These are phyloP conservation scores for Candida gigantensis DNA, from an alignment of 1,139 yeast genomes.

Conservation along the genomic window DNA sequence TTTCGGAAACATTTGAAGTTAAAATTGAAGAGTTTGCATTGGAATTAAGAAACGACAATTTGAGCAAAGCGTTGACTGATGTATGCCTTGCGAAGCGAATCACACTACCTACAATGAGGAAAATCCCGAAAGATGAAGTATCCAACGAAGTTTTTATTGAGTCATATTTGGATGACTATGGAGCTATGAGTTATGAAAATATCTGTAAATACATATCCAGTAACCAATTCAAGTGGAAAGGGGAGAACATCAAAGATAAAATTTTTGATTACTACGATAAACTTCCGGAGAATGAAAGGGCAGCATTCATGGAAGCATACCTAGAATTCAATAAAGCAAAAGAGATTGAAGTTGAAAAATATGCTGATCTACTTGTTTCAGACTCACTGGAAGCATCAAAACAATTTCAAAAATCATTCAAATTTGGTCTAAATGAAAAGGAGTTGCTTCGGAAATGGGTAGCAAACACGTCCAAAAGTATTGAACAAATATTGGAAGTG, in stretches of 20 bases:
- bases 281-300: constrained; percentile 6
- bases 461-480: not conserved
- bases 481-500: constrained; percentile 18
- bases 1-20: constrained; percentile 5
- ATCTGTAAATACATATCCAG: constrained; percentile 25
- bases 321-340: constrained; percentile 23
- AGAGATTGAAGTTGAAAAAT: constrained; percentile 28
- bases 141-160: constrained; percentile 15
- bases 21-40: constrained; percentile 2
- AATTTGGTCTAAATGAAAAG: not conserved
- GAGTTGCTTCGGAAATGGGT: constrained; percentile 10
- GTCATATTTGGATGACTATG: constrained; percentile 19
- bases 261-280: constrained; percentile 12
- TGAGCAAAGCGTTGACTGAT: constrained; percentile 7
- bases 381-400: constrained; percentile 2
- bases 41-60: constrained; percentile 3
- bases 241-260: constrained; percentile 3
- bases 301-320: constrained; percentile 27
- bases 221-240: constrained; percentile 13
- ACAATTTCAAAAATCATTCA: constrained; percentile 1
- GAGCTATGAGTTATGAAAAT: constrained; percentile 20
- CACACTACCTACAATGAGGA: not conserved
- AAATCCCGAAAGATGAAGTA: not conserved
- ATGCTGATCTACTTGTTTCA: constrained; percentile 11
- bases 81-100: constrained; percentile 10